Conservation (phyloP, 495 filamentous ascomycete species). For the Trichoderma virens region DNA sequence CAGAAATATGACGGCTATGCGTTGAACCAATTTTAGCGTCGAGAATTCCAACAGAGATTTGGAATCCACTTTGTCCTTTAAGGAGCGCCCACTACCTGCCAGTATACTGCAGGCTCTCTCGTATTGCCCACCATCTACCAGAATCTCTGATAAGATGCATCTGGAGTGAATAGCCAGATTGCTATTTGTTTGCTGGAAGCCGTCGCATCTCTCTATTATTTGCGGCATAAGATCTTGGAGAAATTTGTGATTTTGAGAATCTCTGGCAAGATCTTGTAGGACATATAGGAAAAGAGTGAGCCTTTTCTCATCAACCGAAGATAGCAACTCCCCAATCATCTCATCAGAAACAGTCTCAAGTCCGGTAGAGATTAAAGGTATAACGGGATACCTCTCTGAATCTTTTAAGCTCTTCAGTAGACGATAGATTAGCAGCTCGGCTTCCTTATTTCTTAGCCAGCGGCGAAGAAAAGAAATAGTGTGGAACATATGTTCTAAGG, state of each 20-base stretch:
- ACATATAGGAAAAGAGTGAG: background rate
- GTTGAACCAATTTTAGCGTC: background rate
- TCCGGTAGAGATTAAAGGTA: background rate
- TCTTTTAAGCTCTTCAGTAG: background rate
- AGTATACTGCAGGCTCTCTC: background rate
- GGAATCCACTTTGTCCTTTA: background rate
- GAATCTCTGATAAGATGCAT: background rate
- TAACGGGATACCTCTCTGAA: background rate
- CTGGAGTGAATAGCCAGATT: background rate
- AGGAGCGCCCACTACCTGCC: background rate
- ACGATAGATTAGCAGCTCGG: background rate
- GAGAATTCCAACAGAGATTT: background rate
- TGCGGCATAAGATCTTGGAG: background rate
- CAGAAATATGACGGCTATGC: background rate
- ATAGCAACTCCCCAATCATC: background rate
- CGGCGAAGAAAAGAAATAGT: background rate
- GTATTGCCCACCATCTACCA: background rate
- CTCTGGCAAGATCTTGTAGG: background rate
- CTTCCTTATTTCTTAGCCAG: background rate
- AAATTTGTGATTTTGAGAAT: background rate
- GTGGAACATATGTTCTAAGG: background rate
- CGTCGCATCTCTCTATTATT: background rate
- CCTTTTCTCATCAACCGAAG: background rate
- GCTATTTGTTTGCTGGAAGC: background rate
- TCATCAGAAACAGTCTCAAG: background rate